A percentile compares a stretch with the other conserved stretches of the same genome.
Conservation (phyloP, 2,329 filamentous ascomycete species). For the Leptographium galeiforme region DNA sequence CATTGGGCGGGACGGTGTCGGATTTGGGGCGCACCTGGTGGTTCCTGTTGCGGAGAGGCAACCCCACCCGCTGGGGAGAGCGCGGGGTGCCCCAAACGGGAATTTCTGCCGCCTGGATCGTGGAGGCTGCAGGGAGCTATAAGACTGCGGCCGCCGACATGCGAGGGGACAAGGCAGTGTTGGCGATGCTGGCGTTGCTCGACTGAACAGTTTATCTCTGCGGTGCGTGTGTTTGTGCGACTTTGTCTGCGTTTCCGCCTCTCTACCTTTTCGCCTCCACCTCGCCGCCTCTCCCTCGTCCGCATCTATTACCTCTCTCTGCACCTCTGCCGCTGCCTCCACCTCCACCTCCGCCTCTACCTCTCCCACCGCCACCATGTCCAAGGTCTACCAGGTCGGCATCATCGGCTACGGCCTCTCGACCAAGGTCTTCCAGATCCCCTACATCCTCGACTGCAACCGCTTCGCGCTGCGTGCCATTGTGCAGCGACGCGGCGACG, state of each 20-base stretch:
- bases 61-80: background rate
- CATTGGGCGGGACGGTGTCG: background rate
- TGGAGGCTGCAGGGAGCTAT: background rate
- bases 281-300: too few relatives aligned
- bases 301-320: too few relatives aligned
- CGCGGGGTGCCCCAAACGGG: background rate
- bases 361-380: background rate
- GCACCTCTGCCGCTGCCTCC: background rate
- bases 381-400: conserved; percentile 13
- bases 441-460: conserved; percentile 53
- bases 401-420: conserved; percentile 29
- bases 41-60: background rate
- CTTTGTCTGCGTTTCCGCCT: too few relatives aligned
- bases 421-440: conserved; percentile 76
- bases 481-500: conserved; percentile 57
- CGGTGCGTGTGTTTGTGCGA: too few relatives aligned
- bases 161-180: too few relatives aligned
- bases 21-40: background rate
- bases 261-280: too few relatives aligned
- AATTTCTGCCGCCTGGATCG: background rate
- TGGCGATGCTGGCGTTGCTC: too few relatives aligned
- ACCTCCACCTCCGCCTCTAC: background rate
- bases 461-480: conserved; percentile 58
- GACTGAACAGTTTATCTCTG: too few relatives aligned
- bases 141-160: background rate